Base-by-base conservation (phyloP, 2,329 filamentous ascomycete species). In the Diaporthe humulicola region DNA sequence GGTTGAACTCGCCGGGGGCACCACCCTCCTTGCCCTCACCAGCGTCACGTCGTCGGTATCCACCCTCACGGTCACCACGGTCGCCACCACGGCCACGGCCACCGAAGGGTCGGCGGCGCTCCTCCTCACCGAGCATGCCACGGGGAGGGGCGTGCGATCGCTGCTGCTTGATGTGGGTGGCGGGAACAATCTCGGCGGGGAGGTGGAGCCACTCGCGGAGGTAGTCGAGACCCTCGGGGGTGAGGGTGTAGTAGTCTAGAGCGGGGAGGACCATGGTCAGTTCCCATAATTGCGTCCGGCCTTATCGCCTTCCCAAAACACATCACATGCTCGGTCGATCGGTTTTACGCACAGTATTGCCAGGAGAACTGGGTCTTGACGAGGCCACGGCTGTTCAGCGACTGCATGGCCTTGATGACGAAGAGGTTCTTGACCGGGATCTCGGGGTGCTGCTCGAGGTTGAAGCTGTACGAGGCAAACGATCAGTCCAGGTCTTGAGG, bases 141-240 rank as follows among this genome's bases (percentile, higher is more conserved):
- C 97, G 96, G 85, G 97, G 96, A 88, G 96, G 96, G 89, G 95
- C 96, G 89, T 98, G 95, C 83, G 95, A 97, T 88, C 97, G 95
- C 92, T 98, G 95, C 91, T 98, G 96, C 95, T 99, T 99, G 91
- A 99, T 98, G 94, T 99, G 97, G 84, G 97, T 99, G 84, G 97
- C 95, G 82, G 97, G 97, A 81, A 99, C 97, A 86, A 99, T 98
- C 93, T 99, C 97, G 86, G 97, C 96, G 84, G 97, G 97, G 83
- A 99, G 94, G 90, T 99, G 97, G 83, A 99, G 96, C 97, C 97
- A 99, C 92, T 99, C 97, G 86, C 97, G 96, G 87, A 99, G 96
- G 93, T 99, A 99, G 91, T 98, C 96, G 87, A 99, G 96, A 90
- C 97, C 97, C 92, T 98, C 96, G 85, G 96, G 95, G 87, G 96